Evolutionary conservation across 2,329 filamentous ascomycete genomes (phyloP), one percentile per base, ranked within the genome.

Genomic region (Emergomyces pasteurianus): DNA sequence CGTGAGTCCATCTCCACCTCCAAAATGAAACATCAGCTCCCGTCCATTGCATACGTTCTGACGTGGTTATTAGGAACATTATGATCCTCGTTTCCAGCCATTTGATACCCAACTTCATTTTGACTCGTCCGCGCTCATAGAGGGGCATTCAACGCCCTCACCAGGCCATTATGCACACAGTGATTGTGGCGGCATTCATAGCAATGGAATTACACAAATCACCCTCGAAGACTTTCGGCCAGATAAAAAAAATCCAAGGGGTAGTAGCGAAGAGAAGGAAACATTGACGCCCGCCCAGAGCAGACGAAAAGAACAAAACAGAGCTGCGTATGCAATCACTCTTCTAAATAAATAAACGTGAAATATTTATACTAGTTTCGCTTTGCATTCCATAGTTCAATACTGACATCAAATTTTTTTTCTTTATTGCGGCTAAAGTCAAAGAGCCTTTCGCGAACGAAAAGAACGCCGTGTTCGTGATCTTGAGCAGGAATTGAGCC

Each of bases 401-500:
- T 42, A 52, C 28, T 60, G 21, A 54, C 52, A 52, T 23, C 38
- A 31, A 40, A n/a, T n/a, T n/a, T n/a, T n/a, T 42, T n/a, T 47
- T 28, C 38, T 49, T 18, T 16, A n/a, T 16, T 54, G 34, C 10
- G 47, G 12, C n/a, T 57, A 61, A 62, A 96, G 92, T 55, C 94
- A 97, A 81, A 87, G 92, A 68, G 92, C 94, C 38, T 97, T 97
- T 74, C 90, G 92, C 63, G 92, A 97, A 75, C 87, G 92, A 67
- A 97, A 97, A 75, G 92, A 97, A 73, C 87, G 86, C 61, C 92
- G 95, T 70, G 91, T 97, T 64, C 92, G 92, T 73, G 91, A 97
- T 63, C 86, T 97, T 28, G 92, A 97, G 75, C 83, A 85, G 61
- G 94, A 95, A 72, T 85, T 97, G 34, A 86, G 84, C 57, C 81